Conservation (phyloP, 345 rosid genomes). For the Populus tremula region DNA sequence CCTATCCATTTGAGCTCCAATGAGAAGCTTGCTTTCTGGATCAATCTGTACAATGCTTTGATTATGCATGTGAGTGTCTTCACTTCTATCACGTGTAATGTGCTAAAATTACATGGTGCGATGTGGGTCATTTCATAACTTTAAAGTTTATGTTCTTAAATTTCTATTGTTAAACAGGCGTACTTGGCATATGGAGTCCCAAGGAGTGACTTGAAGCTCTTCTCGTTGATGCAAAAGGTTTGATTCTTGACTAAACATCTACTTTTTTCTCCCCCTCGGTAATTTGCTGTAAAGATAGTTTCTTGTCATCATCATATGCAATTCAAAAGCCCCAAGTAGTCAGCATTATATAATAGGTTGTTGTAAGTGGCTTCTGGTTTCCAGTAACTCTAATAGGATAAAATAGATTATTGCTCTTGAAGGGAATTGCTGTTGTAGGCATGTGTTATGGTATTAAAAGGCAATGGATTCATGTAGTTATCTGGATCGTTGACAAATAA, state of each 20-base stretch:
- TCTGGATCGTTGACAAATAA: not conserved
- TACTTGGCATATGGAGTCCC: slow-evolving; percentile 29
- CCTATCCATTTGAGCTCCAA: slow-evolving; percentile 26
- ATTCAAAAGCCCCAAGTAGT: too few species aligned
- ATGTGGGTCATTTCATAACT: not conserved
- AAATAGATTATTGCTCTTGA: too few species aligned
- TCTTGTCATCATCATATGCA: not conserved
- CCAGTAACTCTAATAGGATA: too few species aligned
- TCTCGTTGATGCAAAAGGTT: slow-evolving; percentile 28
- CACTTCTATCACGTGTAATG: slow-evolving; percentile 8
- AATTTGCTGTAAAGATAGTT: not conserved
- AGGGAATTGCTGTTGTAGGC: not conserved
- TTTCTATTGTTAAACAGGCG: slow-evolving; percentile 20
- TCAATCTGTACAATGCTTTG: slow-evolving; percentile 83
- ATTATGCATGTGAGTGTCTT: slow-evolving; percentile 76
- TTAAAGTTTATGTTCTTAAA: slow-evolving; percentile 7
- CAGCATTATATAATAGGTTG: too few species aligned
- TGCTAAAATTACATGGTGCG: not conserved
- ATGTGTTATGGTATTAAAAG: too few species aligned
- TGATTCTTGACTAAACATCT: not conserved
- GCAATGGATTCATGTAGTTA: too few species aligned
- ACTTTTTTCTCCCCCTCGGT: too few species aligned
- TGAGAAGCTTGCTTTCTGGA: slow-evolving; percentile 89
- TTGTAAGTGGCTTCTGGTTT: too few species aligned
- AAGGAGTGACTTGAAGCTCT: slow-evolving; percentile 18